Evolutionary conservation across 352 stramenopile genomes (phyloP).

Genomic region (Elongisporangium senticosum): DNA sequence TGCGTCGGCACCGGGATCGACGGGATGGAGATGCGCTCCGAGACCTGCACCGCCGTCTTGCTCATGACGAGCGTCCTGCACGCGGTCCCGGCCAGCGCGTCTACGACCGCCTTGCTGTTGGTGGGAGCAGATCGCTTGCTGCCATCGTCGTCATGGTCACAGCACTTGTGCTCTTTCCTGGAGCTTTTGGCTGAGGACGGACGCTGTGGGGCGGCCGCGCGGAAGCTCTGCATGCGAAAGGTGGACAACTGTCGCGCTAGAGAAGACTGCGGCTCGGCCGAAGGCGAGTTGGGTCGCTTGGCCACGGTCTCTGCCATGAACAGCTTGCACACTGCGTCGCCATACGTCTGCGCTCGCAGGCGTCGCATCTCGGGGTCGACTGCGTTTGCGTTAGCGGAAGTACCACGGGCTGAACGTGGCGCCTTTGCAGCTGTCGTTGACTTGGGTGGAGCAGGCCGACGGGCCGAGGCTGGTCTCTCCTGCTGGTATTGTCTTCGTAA

Average conservation of each 20-base stretch:
- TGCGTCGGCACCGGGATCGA: slow-evolving; percentile 23
- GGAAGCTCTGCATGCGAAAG: slow-evolving; percentile 12
- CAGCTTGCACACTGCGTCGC: slow-evolving; percentile 45
- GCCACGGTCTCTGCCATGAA: slow-evolving; percentile 18
- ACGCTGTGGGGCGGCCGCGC: not conserved
- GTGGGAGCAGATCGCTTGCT: slow-evolving; percentile 10
- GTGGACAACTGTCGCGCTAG: slow-evolving; percentile 17
- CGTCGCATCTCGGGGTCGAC: slow-evolving; percentile 27
- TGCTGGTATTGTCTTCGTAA: not conserved
- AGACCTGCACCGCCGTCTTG: slow-evolving; percentile 39
- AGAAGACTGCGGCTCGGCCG: slow-evolving; percentile 7
- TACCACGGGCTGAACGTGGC: slow-evolving; percentile 21
- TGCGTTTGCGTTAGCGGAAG: slow-evolving; percentile 2
- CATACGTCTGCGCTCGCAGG: slow-evolving; percentile 44
- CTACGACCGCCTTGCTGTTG: slow-evolving; percentile 6
- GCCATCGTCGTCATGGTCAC: slow-evolving; percentile 7
- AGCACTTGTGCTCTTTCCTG: not conserved
- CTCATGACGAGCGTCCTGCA: slow-evolving; percentile 59
- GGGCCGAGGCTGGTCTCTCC: not conserved
- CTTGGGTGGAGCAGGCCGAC: slow-evolving; percentile 3
- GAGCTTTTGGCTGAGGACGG: not conserved
- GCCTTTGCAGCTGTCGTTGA: slow-evolving; percentile 4
- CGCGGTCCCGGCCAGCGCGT: slow-evolving; percentile 12
- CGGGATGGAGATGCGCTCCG: slow-evolving; percentile 45
- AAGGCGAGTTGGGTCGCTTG: not conserved